A percentile compares a stretch with the other conserved stretches of the same genome.
Evolutionary conservation across 176 grass and related monocot species (phyloP).

Genomic region (Stipa capillata): DNA sequence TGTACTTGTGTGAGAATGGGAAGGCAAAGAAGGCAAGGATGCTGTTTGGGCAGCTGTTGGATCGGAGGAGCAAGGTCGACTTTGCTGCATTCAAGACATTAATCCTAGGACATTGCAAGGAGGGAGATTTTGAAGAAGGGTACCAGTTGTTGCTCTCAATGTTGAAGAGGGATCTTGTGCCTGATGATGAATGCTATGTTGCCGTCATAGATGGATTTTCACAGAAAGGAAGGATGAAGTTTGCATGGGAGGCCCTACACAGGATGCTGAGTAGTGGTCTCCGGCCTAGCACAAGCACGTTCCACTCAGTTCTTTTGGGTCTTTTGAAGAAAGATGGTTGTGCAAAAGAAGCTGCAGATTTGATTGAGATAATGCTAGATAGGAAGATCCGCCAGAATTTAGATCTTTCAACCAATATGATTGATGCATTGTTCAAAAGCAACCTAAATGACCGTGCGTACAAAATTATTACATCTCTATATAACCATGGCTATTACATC

Average conservation of each 20-base stretch:
- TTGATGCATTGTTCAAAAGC: constrained; percentile 47
- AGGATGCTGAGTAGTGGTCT: constrained; percentile 76
- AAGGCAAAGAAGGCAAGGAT: constrained; percentile 74
- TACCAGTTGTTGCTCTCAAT: constrained; percentile 68
- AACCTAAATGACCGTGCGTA: constrained; percentile 41
- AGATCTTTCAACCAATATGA: constrained; percentile 52
- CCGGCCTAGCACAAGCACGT: constrained; percentile 61
- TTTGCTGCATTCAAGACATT: constrained; percentile 63
- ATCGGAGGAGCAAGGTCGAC: constrained; percentile 58
- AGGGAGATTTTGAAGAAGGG: constrained; percentile 50
- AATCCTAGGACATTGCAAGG: constrained; percentile 79
- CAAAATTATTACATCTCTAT: constrained; percentile 38
- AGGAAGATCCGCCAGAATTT: constrained; percentile 67
- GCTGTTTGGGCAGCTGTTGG: constrained; percentile 52
- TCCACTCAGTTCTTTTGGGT: constrained; percentile 63
- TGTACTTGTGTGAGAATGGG: constrained; percentile 53
- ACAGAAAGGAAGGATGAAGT: constrained; percentile 44
- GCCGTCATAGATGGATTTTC: constrained; percentile 58
- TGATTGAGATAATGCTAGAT: constrained; percentile 68
- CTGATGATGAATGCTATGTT: constrained; percentile 61
- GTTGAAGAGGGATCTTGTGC: constrained; percentile 65
- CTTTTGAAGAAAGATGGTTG: constrained; percentile 56
- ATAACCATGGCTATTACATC: constrained; percentile 64
- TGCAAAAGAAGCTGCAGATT: constrained; percentile 55
- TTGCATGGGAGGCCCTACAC: constrained; percentile 53